Conservation (phyloP, 345 rosid genomes). For the Aegle marmelos region DNA sequence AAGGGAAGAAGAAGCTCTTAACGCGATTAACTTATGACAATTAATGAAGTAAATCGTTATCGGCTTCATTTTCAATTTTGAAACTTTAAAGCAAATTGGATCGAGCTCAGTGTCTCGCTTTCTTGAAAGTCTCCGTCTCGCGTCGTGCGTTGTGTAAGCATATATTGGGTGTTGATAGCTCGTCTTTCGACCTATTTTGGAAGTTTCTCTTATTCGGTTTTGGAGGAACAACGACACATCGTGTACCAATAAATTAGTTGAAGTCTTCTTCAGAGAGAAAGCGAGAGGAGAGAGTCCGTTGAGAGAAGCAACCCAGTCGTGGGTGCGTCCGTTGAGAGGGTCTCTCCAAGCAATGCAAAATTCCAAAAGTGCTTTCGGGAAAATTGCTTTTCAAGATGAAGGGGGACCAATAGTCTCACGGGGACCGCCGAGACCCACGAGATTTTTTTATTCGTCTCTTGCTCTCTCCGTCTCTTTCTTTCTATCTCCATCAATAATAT, state of each 20-base stretch:
- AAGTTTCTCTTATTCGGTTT: constrained; percentile 3
- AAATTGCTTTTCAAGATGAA: neutral
- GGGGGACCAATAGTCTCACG: neutral
- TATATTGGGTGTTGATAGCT: neutral
- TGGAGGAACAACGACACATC: neutral
- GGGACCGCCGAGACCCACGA: neutral
- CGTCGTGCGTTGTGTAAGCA: neutral
- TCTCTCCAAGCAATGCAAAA: constrained; percentile 2
- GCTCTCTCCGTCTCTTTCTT: neutral
- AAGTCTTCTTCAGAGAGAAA: neutral
- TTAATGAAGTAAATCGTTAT: neutral
- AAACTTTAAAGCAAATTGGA: neutral
- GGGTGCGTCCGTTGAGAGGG: neutral
- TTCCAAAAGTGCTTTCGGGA: constrained; percentile 7
- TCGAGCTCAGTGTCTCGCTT: neutral
- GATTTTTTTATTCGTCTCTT: neutral
- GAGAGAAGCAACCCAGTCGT: neutral
- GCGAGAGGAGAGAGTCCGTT: neutral
- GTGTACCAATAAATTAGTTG: neutral
- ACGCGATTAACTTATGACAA: neutral
- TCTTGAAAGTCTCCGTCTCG: neutral
- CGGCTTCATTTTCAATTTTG: neutral
- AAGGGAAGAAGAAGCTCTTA: neutral
- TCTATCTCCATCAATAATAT: neutral
- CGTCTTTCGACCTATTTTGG: constrained; percentile 8